Evolutionary conservation across 2,329 filamentous ascomycete species (phyloP), one percentile per base, ranked within the genome.

Genomic region (Cercospora citrullina): DNA sequence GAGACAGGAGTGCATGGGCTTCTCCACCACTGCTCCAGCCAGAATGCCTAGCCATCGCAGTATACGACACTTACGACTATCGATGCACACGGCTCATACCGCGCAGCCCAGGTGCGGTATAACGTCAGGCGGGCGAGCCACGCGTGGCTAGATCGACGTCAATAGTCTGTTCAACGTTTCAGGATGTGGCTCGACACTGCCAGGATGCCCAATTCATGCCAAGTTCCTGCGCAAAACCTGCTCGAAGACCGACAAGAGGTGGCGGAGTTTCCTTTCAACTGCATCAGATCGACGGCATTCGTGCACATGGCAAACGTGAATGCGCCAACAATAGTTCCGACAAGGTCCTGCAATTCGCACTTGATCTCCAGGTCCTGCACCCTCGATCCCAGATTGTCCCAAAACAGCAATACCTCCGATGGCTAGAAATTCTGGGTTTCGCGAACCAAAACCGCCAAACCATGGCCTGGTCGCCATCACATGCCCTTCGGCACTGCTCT

Each of bases 351-450:
- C 59, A 60, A 66, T 36, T 58, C 30, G 64, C 60, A 66, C 60
- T 33, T 48, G 57, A 64, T 63, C 33, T 66, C 67, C 66, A 51
- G 48, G 23, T 12, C 36, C 63, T 59, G 62, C 62, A 64, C 51
- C 61, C 61, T 62, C 42, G 45, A 64, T 57, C 30, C 62, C 30
- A 45, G 53, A 30, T 16, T 26, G 33, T 65, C 67, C 69, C 10
- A 67, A 71, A 64, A 31, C 51, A 64, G 70, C 51, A 64, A 63
- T 65, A 72, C n/a, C 58, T 67, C 67, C 69, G 67, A 33, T 59
- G 57, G 53, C 63, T 55, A 65, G 64, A 42, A 31, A 55, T 45
- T 55, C 62, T 48, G 61, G 63, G 59, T 59, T 57, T 60, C 63
- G 60, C 63, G 57, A 61, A 61, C 61, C 53, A 60, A 63, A 60